Evolutionary conservation across 768 basidiomycete species (phyloP).

Genomic region (Suillus weaverae): DNA sequence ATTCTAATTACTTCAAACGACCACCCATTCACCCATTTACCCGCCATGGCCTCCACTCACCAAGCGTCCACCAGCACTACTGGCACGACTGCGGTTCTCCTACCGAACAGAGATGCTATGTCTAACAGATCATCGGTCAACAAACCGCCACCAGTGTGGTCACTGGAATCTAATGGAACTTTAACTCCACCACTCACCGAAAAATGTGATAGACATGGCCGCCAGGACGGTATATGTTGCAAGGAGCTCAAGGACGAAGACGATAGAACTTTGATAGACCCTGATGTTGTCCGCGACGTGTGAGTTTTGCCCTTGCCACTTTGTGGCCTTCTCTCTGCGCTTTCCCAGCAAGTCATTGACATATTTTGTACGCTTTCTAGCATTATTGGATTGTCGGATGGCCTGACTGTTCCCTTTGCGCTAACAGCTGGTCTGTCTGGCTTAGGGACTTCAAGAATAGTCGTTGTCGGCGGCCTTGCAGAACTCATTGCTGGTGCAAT

Average conservation of each 20-base stretch:
- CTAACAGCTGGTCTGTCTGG: conserved; percentile 87
- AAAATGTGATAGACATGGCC: conserved; percentile 57
- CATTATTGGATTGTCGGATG: conserved; percentile 88
- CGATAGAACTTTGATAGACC: conserved; percentile 79
- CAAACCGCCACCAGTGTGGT: conserved; percentile 64
- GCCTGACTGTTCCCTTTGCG: conserved; percentile 90
- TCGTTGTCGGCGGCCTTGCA: conserved; percentile 91
- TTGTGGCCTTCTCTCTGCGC: not conserved
- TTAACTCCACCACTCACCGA: conserved; percentile 47
- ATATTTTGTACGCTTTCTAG: conserved; percentile 36
- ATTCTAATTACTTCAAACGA: not conserved
- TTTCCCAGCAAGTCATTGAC: conserved; percentile 9
- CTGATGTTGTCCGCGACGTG: conserved; percentile 87
- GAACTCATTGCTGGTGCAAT: conserved; percentile 97
- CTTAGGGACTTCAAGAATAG: conserved; percentile 86
- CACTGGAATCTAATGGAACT: conserved; percentile 46
- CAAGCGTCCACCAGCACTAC: not conserved
- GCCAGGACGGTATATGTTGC: conserved; percentile 76
- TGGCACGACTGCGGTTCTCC: conserved; percentile 15
- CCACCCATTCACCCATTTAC: too few species aligned
- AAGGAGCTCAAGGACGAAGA: conserved; percentile 82
- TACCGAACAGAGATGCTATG: conserved; percentile 18
- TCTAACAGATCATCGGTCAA: conserved; percentile 6
- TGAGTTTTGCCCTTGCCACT: conserved; percentile 36
- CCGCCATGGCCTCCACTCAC: not conserved